These are phyloP conservation scores for Phytophthora sp. DNA, from an alignment of 352 stramenopile genomes.

Conservation along the genomic window DNA sequence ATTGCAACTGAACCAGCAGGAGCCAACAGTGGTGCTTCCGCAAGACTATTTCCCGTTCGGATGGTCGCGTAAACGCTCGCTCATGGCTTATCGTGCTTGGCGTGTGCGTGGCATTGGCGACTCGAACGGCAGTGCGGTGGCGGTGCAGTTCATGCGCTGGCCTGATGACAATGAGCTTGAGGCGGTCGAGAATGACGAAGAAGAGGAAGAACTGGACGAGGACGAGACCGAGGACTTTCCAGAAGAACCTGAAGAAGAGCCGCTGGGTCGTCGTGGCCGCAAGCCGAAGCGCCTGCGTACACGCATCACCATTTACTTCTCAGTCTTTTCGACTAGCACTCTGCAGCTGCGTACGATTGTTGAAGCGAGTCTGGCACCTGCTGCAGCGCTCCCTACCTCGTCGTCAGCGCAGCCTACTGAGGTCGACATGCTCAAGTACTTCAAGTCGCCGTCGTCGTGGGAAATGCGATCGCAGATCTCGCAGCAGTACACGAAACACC, in stretches of 20 bases:
- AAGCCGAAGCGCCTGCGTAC: constrained; percentile 49
- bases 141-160: constrained; percentile 74
- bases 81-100: constrained; percentile 74
- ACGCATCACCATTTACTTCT: constrained; percentile 72
- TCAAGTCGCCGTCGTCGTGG: constrained; percentile 74
- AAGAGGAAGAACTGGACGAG: constrained; percentile 49
- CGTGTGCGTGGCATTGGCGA: constrained; percentile 58
- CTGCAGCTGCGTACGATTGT: constrained; percentile 70
- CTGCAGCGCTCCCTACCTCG: constrained; percentile 20
- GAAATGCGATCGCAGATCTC: constrained; percentile 69
- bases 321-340: constrained; percentile 47
- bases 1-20: constrained; percentile 51
- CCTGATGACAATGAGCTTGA: constrained; percentile 43
- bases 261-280: constrained; percentile 29
- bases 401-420: constrained; percentile 48
- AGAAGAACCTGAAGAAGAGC: constrained; percentile 60
- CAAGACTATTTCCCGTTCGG: constrained; percentile 71
- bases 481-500: constrained; percentile 63
- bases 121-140: constrained; percentile 54
- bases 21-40: constrained; percentile 50
- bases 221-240: constrained; percentile 43
- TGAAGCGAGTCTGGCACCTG: constrained; percentile 62
- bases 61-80: constrained; percentile 48
- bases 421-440: constrained; percentile 72
- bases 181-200: constrained; percentile 46